Conservation (phyloP, 805 yeast genomes). For the Candida koratica region DNA sequence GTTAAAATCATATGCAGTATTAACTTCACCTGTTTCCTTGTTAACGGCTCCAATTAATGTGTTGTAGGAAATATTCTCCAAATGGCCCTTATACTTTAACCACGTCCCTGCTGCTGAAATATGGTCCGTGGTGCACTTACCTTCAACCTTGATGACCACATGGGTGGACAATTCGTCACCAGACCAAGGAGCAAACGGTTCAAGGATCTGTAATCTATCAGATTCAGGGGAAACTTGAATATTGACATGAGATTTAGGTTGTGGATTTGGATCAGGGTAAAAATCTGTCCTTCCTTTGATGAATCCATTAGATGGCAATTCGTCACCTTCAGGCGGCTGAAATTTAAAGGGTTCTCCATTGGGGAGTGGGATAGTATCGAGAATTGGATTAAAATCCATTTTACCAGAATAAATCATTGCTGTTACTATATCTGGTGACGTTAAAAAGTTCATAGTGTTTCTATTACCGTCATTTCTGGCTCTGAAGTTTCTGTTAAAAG, state of each 20-base stretch:
- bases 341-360: conserved; percentile 76
- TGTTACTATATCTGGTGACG: conserved; percentile 98
- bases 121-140: conserved; percentile 98
- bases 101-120: conserved; percentile 98
- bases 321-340: conserved; percentile 76
- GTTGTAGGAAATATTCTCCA: conserved; percentile 92
- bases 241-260: conserved; percentile 53
- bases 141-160: conserved; percentile 86
- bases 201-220: conserved; percentile 85
- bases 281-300: conserved; percentile 68
- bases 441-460: conserved; percentile 93
- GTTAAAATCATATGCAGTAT: conserved; percentile 81
- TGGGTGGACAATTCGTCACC: conserved; percentile 77
- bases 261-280: conserved; percentile 70
- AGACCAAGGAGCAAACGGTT: conserved; percentile 83
- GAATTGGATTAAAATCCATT: conserved; percentile 85
- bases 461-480: conserved; percentile 99
- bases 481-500: conserved; percentile 96
- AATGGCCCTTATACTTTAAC: conserved; percentile 97
- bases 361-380: conserved; percentile 71
- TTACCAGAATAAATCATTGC: conserved; percentile 96
- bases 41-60: conserved; percentile 96
- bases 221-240: conserved; percentile 82
- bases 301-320: conserved; percentile 78
- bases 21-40: conserved; percentile 95